Base-by-base conservation (phyloP, 2,329 filamentous ascomycete species). In the Cercospora zeae-maydis region DNA sequence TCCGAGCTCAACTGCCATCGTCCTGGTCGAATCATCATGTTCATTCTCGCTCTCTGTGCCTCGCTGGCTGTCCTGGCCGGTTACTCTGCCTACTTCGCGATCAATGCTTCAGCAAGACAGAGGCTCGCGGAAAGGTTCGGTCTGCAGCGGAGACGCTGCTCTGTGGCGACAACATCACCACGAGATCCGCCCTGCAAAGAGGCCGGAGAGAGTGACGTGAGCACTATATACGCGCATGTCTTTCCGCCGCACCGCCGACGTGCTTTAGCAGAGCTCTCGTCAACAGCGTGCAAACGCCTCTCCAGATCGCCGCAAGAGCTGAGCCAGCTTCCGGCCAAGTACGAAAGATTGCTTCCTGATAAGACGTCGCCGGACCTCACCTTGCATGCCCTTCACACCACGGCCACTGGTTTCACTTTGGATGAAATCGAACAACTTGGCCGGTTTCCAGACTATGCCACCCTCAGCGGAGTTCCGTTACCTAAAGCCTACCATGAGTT, bases 361-460 rank as follows among this genome's bases (percentile, higher is more conserved):
- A 66, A 68, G n/a, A 51, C 59, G 14, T 65, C 66, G 2, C 53
- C 67, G 30, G 63, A 72, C 16, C 72, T 67, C 4, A 59, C 67
- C 1, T 55, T 64, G 3, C 53, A 67, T 37, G 33, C 54, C 3
- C 60, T 70, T n/a, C 65, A 70, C 55, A 53, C 64, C 36, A 87
- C 86, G 1, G 85, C 85, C 1, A 91, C 84, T 45, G 90, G 88
- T 1, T 88, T 93, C 70, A 88, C 88, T 0, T 80, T 88, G 0
- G 81, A 82, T 1, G 90, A 96, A 61, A 82, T 96, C 66, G 83
- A 83, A 59, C 82, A 82, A 0, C 77, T 96, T 1, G 91, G 91
- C 0, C 82, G 89, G 67, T 96, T 96, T 62, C 91, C 91, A 0
- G 86, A 93, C 72, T 96, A 96, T 74, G 84, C 90, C 5, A 78